A percentile compares a stretch with the other conserved stretches of the same genome.
Evolutionary conservation across 805 yeast species (phyloP).

Genomic region (Spathaspora passalidarum): DNA sequence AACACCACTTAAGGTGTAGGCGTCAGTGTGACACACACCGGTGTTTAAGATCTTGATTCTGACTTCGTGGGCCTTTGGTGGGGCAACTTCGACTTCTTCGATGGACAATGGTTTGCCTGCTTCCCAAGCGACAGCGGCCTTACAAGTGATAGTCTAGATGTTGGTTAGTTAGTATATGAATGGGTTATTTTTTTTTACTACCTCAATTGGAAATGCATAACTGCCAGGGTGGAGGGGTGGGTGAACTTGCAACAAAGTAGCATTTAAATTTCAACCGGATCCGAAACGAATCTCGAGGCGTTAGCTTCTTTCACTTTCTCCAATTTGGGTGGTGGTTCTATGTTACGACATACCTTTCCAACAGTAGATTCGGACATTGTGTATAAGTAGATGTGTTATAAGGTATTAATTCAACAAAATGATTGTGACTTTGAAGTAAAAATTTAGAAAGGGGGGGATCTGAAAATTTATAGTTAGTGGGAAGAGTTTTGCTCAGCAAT

Average conservation of each 20-base stretch:
- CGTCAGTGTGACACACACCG: slow-evolving; percentile 99
- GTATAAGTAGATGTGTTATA: no score
- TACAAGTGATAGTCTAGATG: slow-evolving; percentile 65
- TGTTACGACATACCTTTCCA: slow-evolving; percentile 15
- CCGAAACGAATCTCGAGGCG: no score
- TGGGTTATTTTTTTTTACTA: no score
- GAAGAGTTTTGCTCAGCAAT: background rate
- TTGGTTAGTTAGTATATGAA: background rate
- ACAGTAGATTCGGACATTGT: slow-evolving; percentile 14
- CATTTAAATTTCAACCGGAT: background rate
- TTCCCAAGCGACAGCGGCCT: slow-evolving; percentile 98
- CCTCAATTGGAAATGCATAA: no score
- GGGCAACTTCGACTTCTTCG: slow-evolving; percentile 85
- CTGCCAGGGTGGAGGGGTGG: slow-evolving; percentile 4
- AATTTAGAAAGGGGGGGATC: background rate
- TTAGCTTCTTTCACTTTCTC: no score
- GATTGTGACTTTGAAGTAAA: no score
- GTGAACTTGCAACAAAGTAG: background rate
- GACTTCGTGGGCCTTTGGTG: slow-evolving; percentile 97
- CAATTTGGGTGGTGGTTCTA: background rate
- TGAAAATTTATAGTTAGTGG: background rate
- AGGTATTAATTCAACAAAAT: no score
- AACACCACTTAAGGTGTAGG: slow-evolving; percentile 88
- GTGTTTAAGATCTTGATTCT: slow-evolving; percentile 84
- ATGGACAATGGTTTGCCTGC: slow-evolving; percentile 79